These are phyloP conservation scores for Yamadazyma membranifaciens DNA, from an alignment of 1,139 yeast genomes.

Conservation along the genomic window DNA sequence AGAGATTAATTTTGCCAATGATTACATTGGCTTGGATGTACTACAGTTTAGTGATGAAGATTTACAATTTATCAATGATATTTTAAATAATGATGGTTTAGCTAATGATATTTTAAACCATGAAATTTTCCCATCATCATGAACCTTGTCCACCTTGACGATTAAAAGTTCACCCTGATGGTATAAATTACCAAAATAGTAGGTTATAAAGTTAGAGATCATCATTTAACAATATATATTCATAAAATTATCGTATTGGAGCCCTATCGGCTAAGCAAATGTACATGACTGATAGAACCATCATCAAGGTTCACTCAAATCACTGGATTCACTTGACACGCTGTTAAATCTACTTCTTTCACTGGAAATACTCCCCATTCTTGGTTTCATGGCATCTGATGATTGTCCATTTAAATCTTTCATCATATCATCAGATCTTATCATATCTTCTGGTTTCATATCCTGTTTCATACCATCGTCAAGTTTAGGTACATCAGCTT, in stretches of 20 bases:
- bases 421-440: constrained; percentile 1
- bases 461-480: constrained; percentile 10
- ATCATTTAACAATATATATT: neutral
- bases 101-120: neutral
- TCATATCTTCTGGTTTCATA: neutral
- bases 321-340: constrained; percentile 11
- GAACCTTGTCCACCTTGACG: no score
- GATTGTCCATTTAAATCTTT: neutral
- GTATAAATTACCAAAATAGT: no score
- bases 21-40: constrained; percentile 6
- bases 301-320: neutral
- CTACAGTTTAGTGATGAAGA: constrained; percentile 6
- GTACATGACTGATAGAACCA: no score
- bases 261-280: neutral
- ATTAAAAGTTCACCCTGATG: no score
- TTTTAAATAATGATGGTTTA: neutral
- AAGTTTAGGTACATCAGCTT: no score
- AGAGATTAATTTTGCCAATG: constrained; percentile 4
- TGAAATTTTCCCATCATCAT: neutral
- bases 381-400: constrained; percentile 12
- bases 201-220: no score
- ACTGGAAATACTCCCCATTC: constrained; percentile 24
- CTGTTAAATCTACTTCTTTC: constrained; percentile 16
- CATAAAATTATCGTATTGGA: neutral
- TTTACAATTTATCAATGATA: constrained; percentile 4